These are phyloP conservation scores for Nothopassalora personata DNA, from an alignment of 2,329 filamentous ascomycete genomes.

Conservation along the genomic window DNA sequence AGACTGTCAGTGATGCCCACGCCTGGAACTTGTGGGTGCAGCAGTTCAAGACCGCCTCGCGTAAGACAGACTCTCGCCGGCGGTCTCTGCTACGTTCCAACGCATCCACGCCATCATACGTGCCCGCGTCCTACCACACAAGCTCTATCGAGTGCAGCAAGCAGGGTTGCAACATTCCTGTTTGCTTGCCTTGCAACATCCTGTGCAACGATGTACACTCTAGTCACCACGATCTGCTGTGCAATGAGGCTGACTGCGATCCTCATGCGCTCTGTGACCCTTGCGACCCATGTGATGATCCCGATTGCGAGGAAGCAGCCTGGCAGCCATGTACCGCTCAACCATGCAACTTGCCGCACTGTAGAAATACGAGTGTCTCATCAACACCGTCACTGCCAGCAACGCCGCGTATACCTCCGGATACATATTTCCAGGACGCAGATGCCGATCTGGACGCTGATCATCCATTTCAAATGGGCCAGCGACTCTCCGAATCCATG, in stretches of 20 bases:
- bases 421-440: slow-evolving; percentile 17
- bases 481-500: slow-evolving; percentile 18
- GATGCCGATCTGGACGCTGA: slow-evolving; percentile 14
- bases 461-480: slow-evolving; percentile 19
- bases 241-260: slow-evolving; percentile 17
- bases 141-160: slow-evolving; percentile 21
- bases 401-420: slow-evolving; percentile 15
- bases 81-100: slow-evolving; percentile 14
- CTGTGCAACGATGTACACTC: slow-evolving; percentile 21
- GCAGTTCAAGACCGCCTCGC: slow-evolving; percentile 20
- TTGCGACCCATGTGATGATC: slow-evolving; percentile 21
- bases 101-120: slow-evolving; percentile 12
- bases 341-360: slow-evolving; percentile 19
- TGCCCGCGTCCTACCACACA: slow-evolving; percentile 7
- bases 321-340: slow-evolving; percentile 14
- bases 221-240: slow-evolving; percentile 11
- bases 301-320: slow-evolving; percentile 17
- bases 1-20: slow-evolving; percentile 19
- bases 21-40: slow-evolving; percentile 23
- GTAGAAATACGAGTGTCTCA: slow-evolving; percentile 13
- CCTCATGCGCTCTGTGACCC: slow-evolving; percentile 12
- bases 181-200: slow-evolving; percentile 24
- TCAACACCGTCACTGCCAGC: slow-evolving; percentile 19
- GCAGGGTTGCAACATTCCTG: slow-evolving; percentile 22
- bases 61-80: slow-evolving; percentile 17